Evolutionary conservation across 352 stramenopile genomes (phyloP).

Genomic region (Phytophthora europaea): DNA sequence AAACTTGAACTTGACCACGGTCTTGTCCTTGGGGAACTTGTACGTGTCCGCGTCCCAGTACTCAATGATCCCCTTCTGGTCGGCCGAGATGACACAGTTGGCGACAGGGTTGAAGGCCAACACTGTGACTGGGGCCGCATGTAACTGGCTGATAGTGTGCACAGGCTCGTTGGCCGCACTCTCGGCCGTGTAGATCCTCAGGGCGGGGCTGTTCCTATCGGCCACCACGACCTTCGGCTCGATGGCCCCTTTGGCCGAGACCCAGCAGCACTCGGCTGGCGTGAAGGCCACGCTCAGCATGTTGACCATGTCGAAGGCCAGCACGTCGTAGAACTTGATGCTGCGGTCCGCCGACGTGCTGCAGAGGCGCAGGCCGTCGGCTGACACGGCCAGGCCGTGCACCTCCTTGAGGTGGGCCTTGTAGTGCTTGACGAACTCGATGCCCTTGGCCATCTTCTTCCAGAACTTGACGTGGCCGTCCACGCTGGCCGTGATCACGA

Average conservation of each 20-base stretch:
- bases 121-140: slow-evolving; percentile 92
- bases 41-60: slow-evolving; percentile 92
- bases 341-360: slow-evolving; percentile 92
- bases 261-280: slow-evolving; percentile 83
- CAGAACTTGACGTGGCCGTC: slow-evolving; percentile 99
- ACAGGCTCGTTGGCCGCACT: slow-evolving; percentile 59
- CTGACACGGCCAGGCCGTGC: slow-evolving; percentile 82
- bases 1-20: slow-evolving; percentile 84
- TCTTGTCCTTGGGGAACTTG: slow-evolving; percentile 49
- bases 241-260: slow-evolving; percentile 64
- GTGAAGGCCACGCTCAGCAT: slow-evolving; percentile 93
- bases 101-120: slow-evolving; percentile 89
- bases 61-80: slow-evolving; percentile 95
- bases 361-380: slow-evolving; percentile 87
- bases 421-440: slow-evolving; percentile 99
- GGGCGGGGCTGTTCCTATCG: slow-evolving; percentile 60
- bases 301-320: slow-evolving; percentile 98
- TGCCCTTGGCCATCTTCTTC: slow-evolving; percentile 96
- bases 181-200: slow-evolving; percentile 92
- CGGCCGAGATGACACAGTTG: slow-evolving; percentile 93
- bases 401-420: slow-evolving; percentile 96
- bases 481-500: slow-evolving; percentile 95
- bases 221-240: slow-evolving; percentile 83
- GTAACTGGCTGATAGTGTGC: slow-evolving; percentile 82
- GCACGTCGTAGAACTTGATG: slow-evolving; percentile 99